Evolutionary conservation across 345 rosid species (phyloP).

Genomic region (Sonneratia alba): DNA sequence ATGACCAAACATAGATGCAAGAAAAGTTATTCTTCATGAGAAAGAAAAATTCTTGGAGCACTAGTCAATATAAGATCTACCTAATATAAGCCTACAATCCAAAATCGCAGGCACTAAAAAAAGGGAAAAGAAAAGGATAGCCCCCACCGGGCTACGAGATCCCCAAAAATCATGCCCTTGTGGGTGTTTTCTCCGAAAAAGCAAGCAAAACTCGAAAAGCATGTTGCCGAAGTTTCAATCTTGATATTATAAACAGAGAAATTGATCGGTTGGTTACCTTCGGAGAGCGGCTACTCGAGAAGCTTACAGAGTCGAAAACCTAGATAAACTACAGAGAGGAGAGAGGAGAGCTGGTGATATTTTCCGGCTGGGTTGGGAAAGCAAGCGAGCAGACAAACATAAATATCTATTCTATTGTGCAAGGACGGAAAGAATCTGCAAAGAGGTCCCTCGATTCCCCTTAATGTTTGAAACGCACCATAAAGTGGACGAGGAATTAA

Average conservation of each 20-base stretch:
- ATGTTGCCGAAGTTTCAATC: neutral
- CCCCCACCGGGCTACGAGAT: neutral
- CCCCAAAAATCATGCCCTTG: neutral
- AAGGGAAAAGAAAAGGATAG: no score
- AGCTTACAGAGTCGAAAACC: neutral
- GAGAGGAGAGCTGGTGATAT: neutral
- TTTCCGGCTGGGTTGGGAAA: no score
- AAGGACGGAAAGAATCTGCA: no score
- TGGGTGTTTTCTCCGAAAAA: neutral
- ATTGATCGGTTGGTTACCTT: neutral
- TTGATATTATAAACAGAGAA: neutral
- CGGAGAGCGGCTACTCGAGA: neutral
- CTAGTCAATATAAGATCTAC: no score
- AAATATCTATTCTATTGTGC: no score
- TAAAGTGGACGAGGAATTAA: no score
- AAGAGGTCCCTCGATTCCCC: no score
- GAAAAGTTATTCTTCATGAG: no score
- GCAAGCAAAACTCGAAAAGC: neutral
- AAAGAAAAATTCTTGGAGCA: no score
- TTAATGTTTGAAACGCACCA: no score
- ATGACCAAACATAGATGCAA: no score
- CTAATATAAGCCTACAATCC: neutral
- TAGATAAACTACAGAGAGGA: neutral
- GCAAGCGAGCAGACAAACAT: neutral
- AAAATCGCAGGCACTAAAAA: neutral